A percentile compares a stretch with the other conserved stretches of the same genome.
Conservation (phyloP, 805 yeast genomes). For the Pichia nakasei region DNA sequence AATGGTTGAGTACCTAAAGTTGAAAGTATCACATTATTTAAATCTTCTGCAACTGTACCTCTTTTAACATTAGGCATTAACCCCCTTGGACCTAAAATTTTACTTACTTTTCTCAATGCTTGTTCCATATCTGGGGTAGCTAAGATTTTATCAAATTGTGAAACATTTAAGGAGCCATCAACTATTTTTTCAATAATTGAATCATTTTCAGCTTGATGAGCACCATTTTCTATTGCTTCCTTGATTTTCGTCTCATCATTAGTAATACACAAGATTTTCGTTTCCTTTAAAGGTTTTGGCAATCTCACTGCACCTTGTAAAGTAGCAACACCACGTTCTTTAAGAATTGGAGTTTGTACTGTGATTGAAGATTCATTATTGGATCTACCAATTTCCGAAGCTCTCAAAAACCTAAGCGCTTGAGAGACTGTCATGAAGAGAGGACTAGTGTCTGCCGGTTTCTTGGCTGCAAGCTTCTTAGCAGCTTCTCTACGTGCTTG, state of each 20-base stretch:
- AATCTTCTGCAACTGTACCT: slow-evolving; percentile 74
- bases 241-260: slow-evolving; percentile 42
- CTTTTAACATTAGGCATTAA: slow-evolving; percentile 81
- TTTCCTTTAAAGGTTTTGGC: slow-evolving; percentile 63
- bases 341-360: slow-evolving; percentile 52
- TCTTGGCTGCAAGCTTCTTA: slow-evolving; percentile 29
- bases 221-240: slow-evolving; percentile 50
- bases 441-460: slow-evolving; percentile 42
- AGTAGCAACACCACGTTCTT: slow-evolving; percentile 72
- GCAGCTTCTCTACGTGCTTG: slow-evolving; percentile 19
- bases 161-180: slow-evolving; percentile 35
- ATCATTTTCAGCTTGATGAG: slow-evolving; percentile 60
- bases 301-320: slow-evolving; percentile 62
- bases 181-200: slow-evolving; percentile 58
- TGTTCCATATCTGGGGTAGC: slow-evolving; percentile 76
- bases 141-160: slow-evolving; percentile 57
- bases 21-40: slow-evolving; percentile 41
- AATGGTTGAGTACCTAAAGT: slow-evolving; percentile 66
- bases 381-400: slow-evolving; percentile 85
- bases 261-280: slow-evolving; percentile 62
- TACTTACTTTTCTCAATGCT: slow-evolving; percentile 61
- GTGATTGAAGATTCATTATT: slow-evolving; percentile 61
- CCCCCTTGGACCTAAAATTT: slow-evolving; percentile 79
- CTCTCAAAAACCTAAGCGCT: slow-evolving; percentile 74
- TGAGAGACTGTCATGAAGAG: slow-evolving; percentile 60